Base-by-base conservation (phyloP, 257 asterid genomes). In the Pogostemon cablin region DNA sequence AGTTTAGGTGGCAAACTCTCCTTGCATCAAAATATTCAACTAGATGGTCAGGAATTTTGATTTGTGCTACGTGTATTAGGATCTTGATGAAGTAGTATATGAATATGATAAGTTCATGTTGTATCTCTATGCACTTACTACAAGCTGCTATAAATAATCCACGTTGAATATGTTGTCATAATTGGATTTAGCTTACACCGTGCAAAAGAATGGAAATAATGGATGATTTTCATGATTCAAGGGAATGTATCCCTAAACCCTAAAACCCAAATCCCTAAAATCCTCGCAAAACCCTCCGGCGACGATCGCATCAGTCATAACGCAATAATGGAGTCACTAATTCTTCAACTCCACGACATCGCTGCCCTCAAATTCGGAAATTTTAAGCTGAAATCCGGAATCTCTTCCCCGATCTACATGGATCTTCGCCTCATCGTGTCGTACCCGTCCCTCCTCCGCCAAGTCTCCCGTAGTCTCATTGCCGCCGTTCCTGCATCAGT, bases 401-500 rank as follows among this genome's bases (percentile, higher is more conserved):
- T 93, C 67, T 69, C 84, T 11, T 93, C 98, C 11, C 98, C 98
- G 5, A 90, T 93, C 72, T 93, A 93, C 88, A 91, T 93, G 60
- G 98, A 93, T 81, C 98, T 93, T 65, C 96, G 98, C 58, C 85
- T 93, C 79, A 85, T 87, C 20, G 93, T 93, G 37, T 93, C 98
- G 1, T 89, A 90, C 69, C 98, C 98, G 5, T 67, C 84, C 7
- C 88, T 93, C 73, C 96, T 91, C 81, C 80, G 74, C 62, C 88
- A 86, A 72, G 84, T 93, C 79, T 93, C 97, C 69, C 82, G 84
- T 55, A 62, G 88, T 54, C 86, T 93, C 49, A 56, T 84, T 20
- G 72, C 86, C 34, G 71, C 84, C 43, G 80, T 90, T 59, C 97
- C 98, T 40, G 39, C 92, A 0, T 73, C 92, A 62, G 17, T 81